Percentiles rank a stretch among this genome's conserved stretches.
Evolutionary conservation across 139 green algal species (phyloP).

Genomic region (Yamagishiella unicocca): DNA sequence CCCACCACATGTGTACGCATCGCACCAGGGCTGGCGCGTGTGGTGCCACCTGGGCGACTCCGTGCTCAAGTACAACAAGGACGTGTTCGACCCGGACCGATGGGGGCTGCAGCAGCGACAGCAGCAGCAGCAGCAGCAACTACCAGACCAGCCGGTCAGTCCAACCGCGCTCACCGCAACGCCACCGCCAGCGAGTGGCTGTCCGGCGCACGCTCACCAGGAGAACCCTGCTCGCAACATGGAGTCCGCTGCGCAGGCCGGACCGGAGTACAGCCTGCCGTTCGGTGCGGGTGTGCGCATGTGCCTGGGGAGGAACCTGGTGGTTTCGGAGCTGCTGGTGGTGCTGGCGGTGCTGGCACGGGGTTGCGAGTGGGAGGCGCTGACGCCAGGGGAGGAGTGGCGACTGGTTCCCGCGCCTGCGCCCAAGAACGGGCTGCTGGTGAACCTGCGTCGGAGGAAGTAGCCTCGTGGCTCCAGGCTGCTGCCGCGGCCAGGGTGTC

Average conservation of each 20-base stretch:
- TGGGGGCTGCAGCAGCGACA: slow-evolving; percentile 13
- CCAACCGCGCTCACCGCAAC: too few relatives aligned
- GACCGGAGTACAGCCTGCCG: not conserved
- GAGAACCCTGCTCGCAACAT: too few relatives aligned
- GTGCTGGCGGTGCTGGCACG: slow-evolving; percentile 22
- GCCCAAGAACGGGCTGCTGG: slow-evolving; percentile 9
- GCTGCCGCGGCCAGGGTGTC: too few relatives aligned
- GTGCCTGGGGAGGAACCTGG: slow-evolving; percentile 16
- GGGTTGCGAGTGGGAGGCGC: not conserved
- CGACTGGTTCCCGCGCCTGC: slow-evolving; percentile 25
- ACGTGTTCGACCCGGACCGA: not conserved
- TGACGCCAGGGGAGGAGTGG: slow-evolving; percentile 8
- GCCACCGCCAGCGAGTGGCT: too few relatives aligned
- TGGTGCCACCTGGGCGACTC: slow-evolving; percentile 35
- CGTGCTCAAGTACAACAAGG: slow-evolving; percentile 37
- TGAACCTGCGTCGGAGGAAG: not conserved
- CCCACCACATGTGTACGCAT: too few relatives aligned
- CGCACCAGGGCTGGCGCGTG: slow-evolving; percentile 33
- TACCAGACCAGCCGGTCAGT: not conserved
- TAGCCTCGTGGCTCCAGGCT: too few relatives aligned
- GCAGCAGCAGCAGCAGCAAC: not conserved
- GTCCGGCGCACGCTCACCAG: not conserved
- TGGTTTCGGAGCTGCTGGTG: not conserved
- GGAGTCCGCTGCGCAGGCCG: not conserved
- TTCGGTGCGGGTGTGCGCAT: slow-evolving; percentile 28